Conservation (phyloP, 2,329 filamentous ascomycete species). For the Calonectria naviculata region DNA sequence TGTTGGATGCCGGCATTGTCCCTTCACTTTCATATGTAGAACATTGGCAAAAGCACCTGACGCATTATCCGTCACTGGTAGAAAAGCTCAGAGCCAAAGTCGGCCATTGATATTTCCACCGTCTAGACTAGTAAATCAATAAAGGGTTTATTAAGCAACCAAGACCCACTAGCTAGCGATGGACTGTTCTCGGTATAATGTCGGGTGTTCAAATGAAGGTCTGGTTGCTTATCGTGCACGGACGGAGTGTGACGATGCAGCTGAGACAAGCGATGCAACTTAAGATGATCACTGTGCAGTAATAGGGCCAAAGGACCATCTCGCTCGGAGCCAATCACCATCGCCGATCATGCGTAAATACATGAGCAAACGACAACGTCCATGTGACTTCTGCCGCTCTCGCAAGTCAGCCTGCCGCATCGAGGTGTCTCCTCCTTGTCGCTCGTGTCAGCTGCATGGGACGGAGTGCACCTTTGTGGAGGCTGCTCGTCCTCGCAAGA, state of each 20-base stretch:
- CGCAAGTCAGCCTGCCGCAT: conserved; percentile 58
- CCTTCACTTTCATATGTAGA: neutral
- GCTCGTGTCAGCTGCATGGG: conserved; percentile 53
- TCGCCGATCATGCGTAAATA: conserved; percentile 29
- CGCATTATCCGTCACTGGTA: neutral
- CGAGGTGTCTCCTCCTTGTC: conserved; percentile 53
- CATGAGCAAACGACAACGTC: conserved; percentile 45
- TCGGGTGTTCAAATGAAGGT: too few relatives aligned
- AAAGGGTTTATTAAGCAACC: too few relatives aligned
- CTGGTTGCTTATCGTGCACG: too few relatives aligned
- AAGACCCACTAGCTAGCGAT: too few relatives aligned
- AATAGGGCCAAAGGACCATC: too few relatives aligned
- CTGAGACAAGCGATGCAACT: too few relatives aligned
- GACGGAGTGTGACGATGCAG: too few relatives aligned
- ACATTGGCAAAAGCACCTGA: neutral
- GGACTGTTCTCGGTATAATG: too few relatives aligned
- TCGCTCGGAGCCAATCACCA: too few relatives aligned
- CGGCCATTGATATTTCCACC: too few relatives aligned
- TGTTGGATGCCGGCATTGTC: neutral
- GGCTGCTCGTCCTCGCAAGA: conserved; percentile 28
- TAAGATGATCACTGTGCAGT: too few relatives aligned
- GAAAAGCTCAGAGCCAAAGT: neutral
- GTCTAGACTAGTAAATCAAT: too few relatives aligned
- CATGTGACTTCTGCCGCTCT: conserved; percentile 58
- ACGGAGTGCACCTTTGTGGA: conserved; percentile 58